Conservation (phyloP, 306 rosid species). For the Castanea crenata region DNA sequence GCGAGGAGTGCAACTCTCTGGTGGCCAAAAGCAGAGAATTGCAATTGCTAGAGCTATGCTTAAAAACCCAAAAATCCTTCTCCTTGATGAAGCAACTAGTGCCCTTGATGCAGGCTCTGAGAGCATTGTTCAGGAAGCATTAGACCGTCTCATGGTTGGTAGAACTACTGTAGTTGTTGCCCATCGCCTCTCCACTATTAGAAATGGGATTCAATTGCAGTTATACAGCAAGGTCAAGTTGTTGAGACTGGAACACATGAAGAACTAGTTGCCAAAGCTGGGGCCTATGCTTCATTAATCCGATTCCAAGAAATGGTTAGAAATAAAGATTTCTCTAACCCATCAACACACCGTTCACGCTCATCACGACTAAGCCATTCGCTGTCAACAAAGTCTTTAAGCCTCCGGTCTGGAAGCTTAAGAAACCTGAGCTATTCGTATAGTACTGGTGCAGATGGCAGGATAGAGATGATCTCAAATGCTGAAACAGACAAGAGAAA, state of each 20-base stretch:
- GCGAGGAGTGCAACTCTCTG: slow-evolving; percentile 93
- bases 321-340: slow-evolving; percentile 78
- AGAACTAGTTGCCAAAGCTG: slow-evolving; percentile 75
- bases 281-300: slow-evolving; percentile 84
- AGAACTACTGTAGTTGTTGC: slow-evolving; percentile 95
- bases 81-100: slow-evolving; percentile 96
- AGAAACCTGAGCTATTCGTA: slow-evolving; percentile 88
- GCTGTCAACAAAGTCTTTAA: slow-evolving; percentile 81
- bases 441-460: slow-evolving; percentile 95
- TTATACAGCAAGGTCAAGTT: slow-evolving; percentile 90
- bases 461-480: slow-evolving; percentile 95
- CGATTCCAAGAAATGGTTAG: slow-evolving; percentile 95
- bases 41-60: slow-evolving; percentile 99
- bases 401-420: slow-evolving; percentile 89
- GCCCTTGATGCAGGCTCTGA: slow-evolving; percentile 96
- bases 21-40: slow-evolving; percentile 96
- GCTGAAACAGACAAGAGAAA: slow-evolving; percentile 87
- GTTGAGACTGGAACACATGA: slow-evolving; percentile 99
- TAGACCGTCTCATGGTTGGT: slow-evolving; percentile 93
- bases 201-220: slow-evolving; percentile 88
- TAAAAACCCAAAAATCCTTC: slow-evolving; percentile 90
- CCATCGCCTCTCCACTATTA: slow-evolving; percentile 86
- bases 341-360: slow-evolving; percentile 79
- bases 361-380: slow-evolving; percentile 92
- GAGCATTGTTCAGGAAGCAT: slow-evolving; percentile 96